phyloP scores from a whole-genome alignment of 2,329 filamentous ascomycete species.

The Talaromyces sp. region DNA sequence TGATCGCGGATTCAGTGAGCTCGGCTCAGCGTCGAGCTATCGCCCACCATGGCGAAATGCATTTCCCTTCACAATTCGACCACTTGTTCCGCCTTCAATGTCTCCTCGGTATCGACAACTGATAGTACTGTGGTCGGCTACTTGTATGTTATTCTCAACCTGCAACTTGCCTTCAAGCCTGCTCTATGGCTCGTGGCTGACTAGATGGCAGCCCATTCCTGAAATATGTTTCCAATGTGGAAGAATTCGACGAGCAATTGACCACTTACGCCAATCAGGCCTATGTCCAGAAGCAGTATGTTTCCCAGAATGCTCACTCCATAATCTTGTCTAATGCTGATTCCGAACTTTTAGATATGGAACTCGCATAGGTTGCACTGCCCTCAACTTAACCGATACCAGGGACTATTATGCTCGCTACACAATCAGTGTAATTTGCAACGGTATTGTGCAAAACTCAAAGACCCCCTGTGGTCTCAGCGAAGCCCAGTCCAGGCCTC shows the following conservation, averaged over 20 bases:
- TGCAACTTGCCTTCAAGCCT: neutral
- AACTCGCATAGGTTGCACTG: constrained; percentile 71
- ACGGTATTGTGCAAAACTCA: constrained; percentile 88
- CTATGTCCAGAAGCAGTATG: constrained; percentile 76
- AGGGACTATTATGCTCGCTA: constrained; percentile 85
- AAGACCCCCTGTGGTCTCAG: constrained; percentile 63
- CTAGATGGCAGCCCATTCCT: constrained; percentile 69
- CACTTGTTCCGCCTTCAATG: constrained; percentile 66
- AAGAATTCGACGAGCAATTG: constrained; percentile 73
- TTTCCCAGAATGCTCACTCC: neutral
- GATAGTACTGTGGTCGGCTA: constrained; percentile 52
- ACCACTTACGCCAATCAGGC: constrained; percentile 65
- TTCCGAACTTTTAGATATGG: constrained; percentile 61
- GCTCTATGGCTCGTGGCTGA: constrained; percentile 20
- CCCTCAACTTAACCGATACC: constrained; percentile 71
- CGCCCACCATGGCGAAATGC: constrained; percentile 44
- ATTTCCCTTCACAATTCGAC: constrained; percentile 67
- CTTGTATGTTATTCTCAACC: constrained; percentile 55
- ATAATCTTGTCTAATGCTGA: constrained; percentile 22
- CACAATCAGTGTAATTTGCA: constrained; percentile 87
- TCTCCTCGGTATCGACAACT: constrained; percentile 63
- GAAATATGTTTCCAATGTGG: constrained; percentile 67
- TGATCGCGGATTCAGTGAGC: neutral
- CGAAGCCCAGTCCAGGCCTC: constrained; percentile 59
- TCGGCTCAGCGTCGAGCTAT: constrained; percentile 21